Evolutionary conservation across 352 stramenopile genomes (phyloP).

Genomic region (Pythium coloratum): DNA sequence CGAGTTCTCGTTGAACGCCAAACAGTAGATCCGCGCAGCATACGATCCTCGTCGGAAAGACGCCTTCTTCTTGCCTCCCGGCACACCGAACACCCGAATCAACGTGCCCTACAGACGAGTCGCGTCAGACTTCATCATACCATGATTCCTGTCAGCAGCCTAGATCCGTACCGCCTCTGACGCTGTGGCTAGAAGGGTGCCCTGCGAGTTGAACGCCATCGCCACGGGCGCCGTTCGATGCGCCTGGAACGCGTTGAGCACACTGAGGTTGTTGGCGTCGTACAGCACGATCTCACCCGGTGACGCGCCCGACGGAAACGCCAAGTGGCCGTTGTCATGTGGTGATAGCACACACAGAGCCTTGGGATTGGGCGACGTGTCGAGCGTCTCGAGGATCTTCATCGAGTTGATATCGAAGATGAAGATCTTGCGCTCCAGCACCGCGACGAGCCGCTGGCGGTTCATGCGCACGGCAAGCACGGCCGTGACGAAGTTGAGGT

Average conservation of each 20-base stretch:
- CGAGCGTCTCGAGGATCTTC: constrained; percentile 91
- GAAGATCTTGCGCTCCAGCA: constrained; percentile 90
- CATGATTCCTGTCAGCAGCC: background rate
- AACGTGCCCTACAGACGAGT: constrained; percentile 88
- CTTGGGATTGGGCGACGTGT: constrained; percentile 87
- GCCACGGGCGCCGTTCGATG: constrained; percentile 85
- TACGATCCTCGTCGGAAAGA: constrained; percentile 97
- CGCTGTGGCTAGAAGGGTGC: constrained; percentile 86
- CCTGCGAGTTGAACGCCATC: constrained; percentile 87
- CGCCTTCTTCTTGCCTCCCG: constrained; percentile 85
- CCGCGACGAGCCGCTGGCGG: constrained; percentile 82
- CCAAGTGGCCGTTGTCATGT: constrained; percentile 84
- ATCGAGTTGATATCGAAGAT: constrained; percentile 95
- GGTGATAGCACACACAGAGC: constrained; percentile 83
- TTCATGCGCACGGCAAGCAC: constrained; percentile 92
- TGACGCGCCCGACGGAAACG: constrained; percentile 80
- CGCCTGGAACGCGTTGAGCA: constrained; percentile 90
- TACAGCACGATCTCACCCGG: constrained; percentile 91
- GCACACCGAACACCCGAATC: constrained; percentile 96
- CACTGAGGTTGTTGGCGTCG: constrained; percentile 90
- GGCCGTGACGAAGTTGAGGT: constrained; percentile 91
- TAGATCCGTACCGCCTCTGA: constrained; percentile 77
- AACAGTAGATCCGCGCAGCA: constrained; percentile 93
- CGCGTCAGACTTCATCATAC: constrained; percentile 16
- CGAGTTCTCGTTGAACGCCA: constrained; percentile 94